A percentile compares a stretch with the other conserved stretches of the same genome.
phyloP scores from a whole-genome alignment of 768 basidiomycete genomes.

The Tylopilus cervinicoccineus region DNA sequence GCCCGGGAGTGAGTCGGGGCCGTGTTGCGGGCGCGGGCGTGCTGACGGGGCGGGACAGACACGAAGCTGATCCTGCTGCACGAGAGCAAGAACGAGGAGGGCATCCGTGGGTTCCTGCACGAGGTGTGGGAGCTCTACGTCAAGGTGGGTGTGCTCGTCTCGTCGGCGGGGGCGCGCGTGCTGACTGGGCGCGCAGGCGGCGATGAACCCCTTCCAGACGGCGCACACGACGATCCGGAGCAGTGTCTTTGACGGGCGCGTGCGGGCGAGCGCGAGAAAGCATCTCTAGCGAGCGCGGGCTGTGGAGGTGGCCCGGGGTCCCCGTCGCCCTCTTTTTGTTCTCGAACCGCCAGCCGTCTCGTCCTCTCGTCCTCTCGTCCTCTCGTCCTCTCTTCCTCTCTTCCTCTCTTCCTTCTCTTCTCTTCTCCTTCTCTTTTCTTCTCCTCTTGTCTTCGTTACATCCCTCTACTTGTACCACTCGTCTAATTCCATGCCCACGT shows the following conservation, averaged over 20 bases:
- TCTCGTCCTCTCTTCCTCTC: neutral
- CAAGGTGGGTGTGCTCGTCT: constrained; percentile 56
- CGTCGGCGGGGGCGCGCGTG: neutral
- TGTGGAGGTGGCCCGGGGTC: constrained; percentile 18
- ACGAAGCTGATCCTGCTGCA: constrained; percentile 94
- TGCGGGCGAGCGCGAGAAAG: constrained; percentile 84
- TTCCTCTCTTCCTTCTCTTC: constrained; percentile 14
- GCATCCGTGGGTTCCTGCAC: constrained; percentile 86
- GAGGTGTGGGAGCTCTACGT: constrained; percentile 98
- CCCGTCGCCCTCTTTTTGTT: constrained; percentile 16
- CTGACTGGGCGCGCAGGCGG: constrained; percentile 49
- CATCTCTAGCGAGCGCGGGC: constrained; percentile 44
- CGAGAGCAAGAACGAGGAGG: constrained; percentile 96
- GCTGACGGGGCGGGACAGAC: constrained; percentile 45
- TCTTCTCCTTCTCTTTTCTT: constrained; percentile 10
- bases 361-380: constrained; percentile 8
- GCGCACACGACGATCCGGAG: constrained; percentile 83
- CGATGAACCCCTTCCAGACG: constrained; percentile 95
- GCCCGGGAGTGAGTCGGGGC: constrained; percentile 70
- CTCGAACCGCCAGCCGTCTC: constrained; percentile 3
- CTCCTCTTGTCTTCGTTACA: constrained; percentile 8
- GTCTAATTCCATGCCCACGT: constrained; percentile 39
- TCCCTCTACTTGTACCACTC: constrained; percentile 20
- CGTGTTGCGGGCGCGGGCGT: neutral
- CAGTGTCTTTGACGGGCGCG: constrained; percentile 74